phyloP scores from a whole-genome alignment of 495 filamentous ascomycete species.

The Amphirosellinia nigrospora region DNA sequence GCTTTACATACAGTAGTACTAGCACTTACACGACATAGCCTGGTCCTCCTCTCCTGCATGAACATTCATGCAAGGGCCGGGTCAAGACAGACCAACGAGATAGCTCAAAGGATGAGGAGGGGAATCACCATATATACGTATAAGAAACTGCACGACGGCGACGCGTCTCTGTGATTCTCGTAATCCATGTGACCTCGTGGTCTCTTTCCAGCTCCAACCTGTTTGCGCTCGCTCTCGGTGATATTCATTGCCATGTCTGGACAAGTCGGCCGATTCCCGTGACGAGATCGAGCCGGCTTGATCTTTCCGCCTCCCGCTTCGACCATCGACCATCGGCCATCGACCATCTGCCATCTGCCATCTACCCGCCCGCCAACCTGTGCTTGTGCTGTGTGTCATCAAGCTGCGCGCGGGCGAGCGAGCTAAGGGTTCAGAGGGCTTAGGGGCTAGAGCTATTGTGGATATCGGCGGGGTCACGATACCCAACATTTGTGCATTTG shows the following conservation, averaged over 20 bases:
- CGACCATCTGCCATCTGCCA: too few species aligned
- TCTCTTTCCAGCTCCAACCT: not conserved
- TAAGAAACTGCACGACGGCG: constrained; percentile 7
- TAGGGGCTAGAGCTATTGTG: constrained; percentile 18
- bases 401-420: constrained; percentile 11
- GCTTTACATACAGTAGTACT: not conserved
- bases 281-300: constrained; percentile 15
- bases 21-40: constrained; percentile 4
- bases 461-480: constrained; percentile 23
- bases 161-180: constrained; percentile 3
- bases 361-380: constrained; percentile 1
- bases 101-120: not conserved
- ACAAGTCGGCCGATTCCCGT: constrained; percentile 3
- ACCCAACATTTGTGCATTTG: not conserved
- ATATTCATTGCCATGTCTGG: not conserved
- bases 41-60: constrained; percentile 21
- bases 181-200: not conserved
- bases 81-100: constrained; percentile 10
- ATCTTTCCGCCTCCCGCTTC: constrained; percentile 22
- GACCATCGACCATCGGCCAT: not conserved
- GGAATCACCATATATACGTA: constrained; percentile 6
- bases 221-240: not conserved
- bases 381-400: too few species aligned
- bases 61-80: constrained; percentile 26
- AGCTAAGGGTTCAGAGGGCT: constrained; percentile 9